phyloP scores from a whole-genome alignment of 2,329 filamentous ascomycete species.

The Trichoderma aggressivum region DNA sequence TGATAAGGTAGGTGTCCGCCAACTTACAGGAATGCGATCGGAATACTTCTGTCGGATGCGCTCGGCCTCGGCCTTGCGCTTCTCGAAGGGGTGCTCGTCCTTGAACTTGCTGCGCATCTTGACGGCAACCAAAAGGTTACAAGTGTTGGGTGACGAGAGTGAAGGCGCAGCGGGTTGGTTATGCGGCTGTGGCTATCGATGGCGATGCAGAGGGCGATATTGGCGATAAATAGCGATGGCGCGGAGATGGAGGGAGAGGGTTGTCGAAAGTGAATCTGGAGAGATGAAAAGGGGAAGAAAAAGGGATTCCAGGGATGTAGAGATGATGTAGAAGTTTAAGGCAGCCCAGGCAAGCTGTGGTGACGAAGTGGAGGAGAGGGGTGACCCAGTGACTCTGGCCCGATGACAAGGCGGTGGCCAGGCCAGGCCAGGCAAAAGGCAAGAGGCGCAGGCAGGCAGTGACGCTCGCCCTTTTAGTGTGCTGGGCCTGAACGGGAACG shows the following conservation, averaged over 20 bases:
- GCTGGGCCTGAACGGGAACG: neutral
- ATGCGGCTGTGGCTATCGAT: neutral
- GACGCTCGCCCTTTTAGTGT: constrained; percentile 8
- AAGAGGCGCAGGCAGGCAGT: constrained; percentile 22
- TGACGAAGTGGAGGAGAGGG: constrained; percentile 19
- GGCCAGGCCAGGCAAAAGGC: constrained; percentile 8
- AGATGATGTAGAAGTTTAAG: constrained; percentile 20
- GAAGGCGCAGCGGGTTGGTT: neutral
- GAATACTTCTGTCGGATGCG: constrained; percentile 98
- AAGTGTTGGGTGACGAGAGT: neutral
- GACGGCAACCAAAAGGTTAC: constrained; percentile 33
- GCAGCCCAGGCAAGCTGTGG: constrained; percentile 15
- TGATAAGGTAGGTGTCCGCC: neutral
- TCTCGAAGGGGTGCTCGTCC: constrained; percentile 99
- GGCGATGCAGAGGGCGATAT: neutral
- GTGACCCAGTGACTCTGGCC: constrained; percentile 17
- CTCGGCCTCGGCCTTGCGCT: constrained; percentile 99
- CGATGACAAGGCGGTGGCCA: constrained; percentile 26
- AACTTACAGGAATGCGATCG: constrained; percentile 92
- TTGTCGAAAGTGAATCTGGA: neutral
- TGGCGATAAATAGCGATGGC: neutral
- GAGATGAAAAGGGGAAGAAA: constrained; percentile 15
- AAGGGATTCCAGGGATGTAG: constrained; percentile 15
- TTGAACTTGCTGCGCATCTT: constrained; percentile 99
- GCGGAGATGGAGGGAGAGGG: neutral